phyloP scores from a whole-genome alignment of 1,284 basidiomycete genomes.

The Taiwanofungus camphoratus region DNA sequence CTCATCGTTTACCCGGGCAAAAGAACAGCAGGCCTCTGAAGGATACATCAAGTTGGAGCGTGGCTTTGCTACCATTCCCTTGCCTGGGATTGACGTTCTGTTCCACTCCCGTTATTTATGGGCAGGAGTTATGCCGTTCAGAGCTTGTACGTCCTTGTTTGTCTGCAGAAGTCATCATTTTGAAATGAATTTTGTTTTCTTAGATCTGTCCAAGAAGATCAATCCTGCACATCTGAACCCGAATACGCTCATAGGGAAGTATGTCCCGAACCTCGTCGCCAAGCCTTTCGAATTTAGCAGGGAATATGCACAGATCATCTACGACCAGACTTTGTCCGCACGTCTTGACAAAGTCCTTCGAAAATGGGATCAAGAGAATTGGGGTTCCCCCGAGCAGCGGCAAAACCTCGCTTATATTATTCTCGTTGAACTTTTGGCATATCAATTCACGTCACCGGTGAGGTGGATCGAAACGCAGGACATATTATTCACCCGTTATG shows the following conservation, averaged over 20 bases:
- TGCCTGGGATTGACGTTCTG: constrained; percentile 97
- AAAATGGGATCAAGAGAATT: constrained; percentile 90
- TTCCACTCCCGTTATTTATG: constrained; percentile 99
- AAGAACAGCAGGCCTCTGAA: constrained; percentile 75
- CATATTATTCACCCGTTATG: constrained; percentile 83
- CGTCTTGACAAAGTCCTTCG: constrained; percentile 90
- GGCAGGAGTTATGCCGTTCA: constrained; percentile 98
- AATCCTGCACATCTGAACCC: constrained; percentile 87
- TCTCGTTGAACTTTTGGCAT: constrained; percentile 93
- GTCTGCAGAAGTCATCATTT: not conserved
- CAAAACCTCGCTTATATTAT: constrained; percentile 94
- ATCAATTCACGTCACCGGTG: constrained; percentile 94
- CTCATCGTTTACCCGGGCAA: constrained; percentile 74
- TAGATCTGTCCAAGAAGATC: constrained; percentile 97
- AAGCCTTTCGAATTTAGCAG: constrained; percentile 89
- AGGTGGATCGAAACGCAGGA: constrained; percentile 99
- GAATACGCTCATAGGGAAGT: constrained; percentile 88
- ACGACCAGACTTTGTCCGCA: constrained; percentile 91
- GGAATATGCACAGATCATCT: constrained; percentile 91
- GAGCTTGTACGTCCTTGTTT: constrained; percentile 57
- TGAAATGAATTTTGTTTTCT: constrained; percentile 5
- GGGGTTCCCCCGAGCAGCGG: constrained; percentile 77
- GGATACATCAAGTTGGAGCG: constrained; percentile 95
- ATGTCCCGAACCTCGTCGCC: constrained; percentile 96
- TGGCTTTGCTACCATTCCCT: constrained; percentile 93